Percentiles rank a stretch among this genome's conserved stretches.
phyloP scores from a whole-genome alignment of 352 stramenopile genomes.

The Globisporangium nagaii region DNA sequence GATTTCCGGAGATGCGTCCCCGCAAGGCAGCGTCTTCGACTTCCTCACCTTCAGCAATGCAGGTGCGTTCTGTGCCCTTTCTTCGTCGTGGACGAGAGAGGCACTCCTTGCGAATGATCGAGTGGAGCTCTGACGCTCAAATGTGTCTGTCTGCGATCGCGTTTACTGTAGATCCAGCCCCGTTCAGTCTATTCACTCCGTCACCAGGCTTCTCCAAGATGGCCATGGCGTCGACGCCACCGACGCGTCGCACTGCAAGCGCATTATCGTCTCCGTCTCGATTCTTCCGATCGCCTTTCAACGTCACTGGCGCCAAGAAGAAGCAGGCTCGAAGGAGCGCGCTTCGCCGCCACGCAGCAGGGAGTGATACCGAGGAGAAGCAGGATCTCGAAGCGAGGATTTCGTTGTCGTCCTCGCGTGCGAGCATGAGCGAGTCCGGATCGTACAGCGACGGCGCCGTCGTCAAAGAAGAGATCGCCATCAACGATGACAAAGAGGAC shows the following conservation, averaged over 20 bases:
- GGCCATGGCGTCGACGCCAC: slow-evolving; percentile 13
- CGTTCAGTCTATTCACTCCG: slow-evolving; percentile 52
- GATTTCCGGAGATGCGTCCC: slow-evolving; percentile 41
- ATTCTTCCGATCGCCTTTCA: slow-evolving; percentile 72
- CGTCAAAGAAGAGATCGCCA: slow-evolving; percentile 5
- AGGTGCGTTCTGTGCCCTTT: slow-evolving; percentile 14
- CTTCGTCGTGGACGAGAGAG: not conserved
- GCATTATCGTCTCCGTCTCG: slow-evolving; percentile 47
- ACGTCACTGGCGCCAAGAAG: slow-evolving; percentile 14
- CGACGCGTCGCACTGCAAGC: slow-evolving; percentile 20
- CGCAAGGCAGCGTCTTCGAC: slow-evolving; percentile 44
- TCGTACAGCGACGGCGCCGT: not conserved
- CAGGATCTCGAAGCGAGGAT: not conserved
- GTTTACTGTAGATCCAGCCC: slow-evolving; percentile 15
- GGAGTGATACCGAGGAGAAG: slow-evolving; percentile 4
- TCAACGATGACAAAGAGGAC: slow-evolving; percentile 9
- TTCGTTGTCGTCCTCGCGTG: not conserved
- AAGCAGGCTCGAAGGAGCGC: slow-evolving; percentile 5
- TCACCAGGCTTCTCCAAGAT: slow-evolving; percentile 27
- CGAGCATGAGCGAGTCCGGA: not conserved
- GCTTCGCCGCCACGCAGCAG: not conserved
- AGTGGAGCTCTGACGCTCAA: not conserved
- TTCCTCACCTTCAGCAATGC: slow-evolving; percentile 30
- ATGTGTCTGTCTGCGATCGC: not conserved
- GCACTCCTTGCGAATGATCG: not conserved